Conservation (phyloP, 2,329 filamentous ascomycete species). For the Bertia moriformis region DNA sequence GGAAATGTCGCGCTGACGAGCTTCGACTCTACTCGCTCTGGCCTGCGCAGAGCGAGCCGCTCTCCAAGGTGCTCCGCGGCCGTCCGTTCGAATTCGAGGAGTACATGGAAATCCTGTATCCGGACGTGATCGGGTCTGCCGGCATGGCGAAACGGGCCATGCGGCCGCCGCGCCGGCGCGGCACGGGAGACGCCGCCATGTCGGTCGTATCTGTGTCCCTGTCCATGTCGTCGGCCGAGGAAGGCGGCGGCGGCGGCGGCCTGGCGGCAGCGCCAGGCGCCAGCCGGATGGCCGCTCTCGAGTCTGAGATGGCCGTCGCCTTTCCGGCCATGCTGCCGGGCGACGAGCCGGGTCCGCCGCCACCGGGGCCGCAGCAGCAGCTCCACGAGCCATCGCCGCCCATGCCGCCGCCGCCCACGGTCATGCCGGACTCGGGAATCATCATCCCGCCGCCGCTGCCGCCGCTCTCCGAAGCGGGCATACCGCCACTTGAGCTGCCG, state of each 20-base stretch:
- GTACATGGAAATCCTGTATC: constrained; percentile 44
- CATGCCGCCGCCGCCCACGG: constrained; percentile 15
- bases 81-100: constrained; percentile 45
- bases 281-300: not conserved
- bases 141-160: constrained; percentile 44
- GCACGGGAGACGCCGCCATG: constrained; percentile 28
- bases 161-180: constrained; percentile 32
- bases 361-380: not conserved
- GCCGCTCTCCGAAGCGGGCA: constrained; percentile 4
- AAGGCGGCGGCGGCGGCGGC: too few relatives aligned
- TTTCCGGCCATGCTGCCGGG: too few relatives aligned
- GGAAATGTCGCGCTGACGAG: not conserved
- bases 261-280: too few relatives aligned
- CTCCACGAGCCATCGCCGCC: not conserved
- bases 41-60: constrained; percentile 32
- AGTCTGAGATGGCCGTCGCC: too few relatives aligned
- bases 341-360: too few relatives aligned
- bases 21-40: constrained; percentile 8
- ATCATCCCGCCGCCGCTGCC: constrained; percentile 18
- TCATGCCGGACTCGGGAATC: too few relatives aligned
- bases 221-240: too few relatives aligned
- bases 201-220: too few relatives aligned
- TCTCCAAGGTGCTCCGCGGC: constrained; percentile 39
- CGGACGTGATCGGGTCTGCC: constrained; percentile 42
- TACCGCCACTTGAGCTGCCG: constrained; percentile 19